These are phyloP conservation scores for Ambrosia artemisiifolia DNA, from an alignment of 129 eudicot species.

Conservation along the genomic window DNA sequence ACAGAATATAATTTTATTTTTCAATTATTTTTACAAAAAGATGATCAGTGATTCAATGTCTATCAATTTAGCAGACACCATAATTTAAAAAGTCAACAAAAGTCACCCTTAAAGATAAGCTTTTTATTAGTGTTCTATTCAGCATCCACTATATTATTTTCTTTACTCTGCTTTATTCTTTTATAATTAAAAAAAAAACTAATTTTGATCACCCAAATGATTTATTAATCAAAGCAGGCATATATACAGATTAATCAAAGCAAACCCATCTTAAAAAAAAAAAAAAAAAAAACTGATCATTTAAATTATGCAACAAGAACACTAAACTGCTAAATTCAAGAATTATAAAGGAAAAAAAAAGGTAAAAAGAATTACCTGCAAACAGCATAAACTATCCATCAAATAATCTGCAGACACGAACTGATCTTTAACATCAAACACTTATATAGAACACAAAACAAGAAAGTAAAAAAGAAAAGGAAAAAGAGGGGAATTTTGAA, in stretches of 20 bases:
- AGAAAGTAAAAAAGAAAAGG: neutral
- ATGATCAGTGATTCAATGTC: neutral
- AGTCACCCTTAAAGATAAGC: slow-evolving; percentile 6
- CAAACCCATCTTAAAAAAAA: slow-evolving; percentile 7
- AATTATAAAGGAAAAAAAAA: neutral
- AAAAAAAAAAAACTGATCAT: slow-evolving; percentile 4
- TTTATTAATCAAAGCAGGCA: slow-evolving; percentile 1
- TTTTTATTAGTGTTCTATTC: neutral
- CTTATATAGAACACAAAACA: slow-evolving; percentile 14
- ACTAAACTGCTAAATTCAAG: neutral
- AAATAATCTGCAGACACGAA: slow-evolving; percentile 26
- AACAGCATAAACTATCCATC: slow-evolving; percentile 56
- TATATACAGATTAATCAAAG: neutral
- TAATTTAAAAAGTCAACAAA: neutral
- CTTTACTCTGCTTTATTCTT: neutral
- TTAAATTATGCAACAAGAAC: slow-evolving; percentile 12
- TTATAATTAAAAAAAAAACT: neutral
- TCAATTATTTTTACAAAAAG: neutral
- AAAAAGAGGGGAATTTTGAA: slow-evolving; percentile 2
- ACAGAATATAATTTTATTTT: neutral
- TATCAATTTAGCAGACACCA: neutral
- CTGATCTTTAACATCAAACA: slow-evolving; percentile 36
- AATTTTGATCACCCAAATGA: neutral
- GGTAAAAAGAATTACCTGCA: slow-evolving; percentile 35
- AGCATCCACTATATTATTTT: neutral